Base-by-base conservation (phyloP, 495 filamentous ascomycete species). In the Penicillium egyptiacum region DNA sequence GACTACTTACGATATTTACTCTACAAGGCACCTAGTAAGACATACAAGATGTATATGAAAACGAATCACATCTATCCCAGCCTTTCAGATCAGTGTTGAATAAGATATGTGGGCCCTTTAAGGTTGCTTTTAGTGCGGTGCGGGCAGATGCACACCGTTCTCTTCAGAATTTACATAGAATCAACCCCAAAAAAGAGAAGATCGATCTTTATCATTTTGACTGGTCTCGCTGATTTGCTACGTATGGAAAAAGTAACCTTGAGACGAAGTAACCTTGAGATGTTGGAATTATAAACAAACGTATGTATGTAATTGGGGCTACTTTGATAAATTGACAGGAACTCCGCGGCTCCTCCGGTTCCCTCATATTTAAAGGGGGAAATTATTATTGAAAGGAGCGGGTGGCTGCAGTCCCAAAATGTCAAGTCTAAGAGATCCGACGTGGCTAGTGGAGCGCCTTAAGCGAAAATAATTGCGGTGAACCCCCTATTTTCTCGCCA, bases 111-210 rank as follows among this genome's bases (percentile, higher is more conserved):
- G 58, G 55, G 52, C 59, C 56, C 44, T 58, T 65, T 67, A 69
- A 69, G 64, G 64, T 69, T 67, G 59, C 25, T 46, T 57, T 63
- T 65, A 69, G 64, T 63, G 64, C 42, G 48, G 63, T 64, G 60
- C 58, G 58, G 63, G 66, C 63, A 69, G 62, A 68, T 60, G 46
- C 45, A 51, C 57, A 49, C 58, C 58, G 53, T 49, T 62, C 50
- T 39, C 51, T 58, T 33, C 48, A 50, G 49, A 33, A 28, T 28
- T 8, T 28, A n/a, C n/a, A n/a, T 28, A 6, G 6, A 8, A 31
- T 42, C 22, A 17, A 46, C 35, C 22, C 26, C 7, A 12, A 30
- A 50, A 37, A 42, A 26, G 11, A 40, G 48, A 48, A 35, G 16
- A 20, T 28, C 28, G 44, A 25, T 9, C 52, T 5, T 23, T 8